Conservation (phyloP, 768 basidiomycete species). For the Leccinum longicurvipes region DNA sequence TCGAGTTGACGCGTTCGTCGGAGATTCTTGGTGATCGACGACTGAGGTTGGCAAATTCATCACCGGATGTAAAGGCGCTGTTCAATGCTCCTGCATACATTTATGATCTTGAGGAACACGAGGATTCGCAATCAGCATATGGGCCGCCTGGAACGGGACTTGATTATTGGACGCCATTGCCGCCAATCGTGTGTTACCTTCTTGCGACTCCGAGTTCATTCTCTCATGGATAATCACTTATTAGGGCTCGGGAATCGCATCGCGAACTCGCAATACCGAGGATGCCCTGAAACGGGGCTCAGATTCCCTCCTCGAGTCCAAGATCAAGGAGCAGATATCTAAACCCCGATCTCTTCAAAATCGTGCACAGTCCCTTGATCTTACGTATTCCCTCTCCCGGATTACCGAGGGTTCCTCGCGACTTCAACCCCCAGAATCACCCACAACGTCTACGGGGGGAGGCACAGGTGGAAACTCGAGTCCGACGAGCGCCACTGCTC, state of each 20-base stretch:
- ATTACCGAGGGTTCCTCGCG: constrained; percentile 67
- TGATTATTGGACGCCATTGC: constrained; percentile 76
- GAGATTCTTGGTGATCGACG: constrained; percentile 69
- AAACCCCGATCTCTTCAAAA: constrained; percentile 83
- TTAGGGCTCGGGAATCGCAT: constrained; percentile 67
- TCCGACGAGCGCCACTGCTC: constrained; percentile 73
- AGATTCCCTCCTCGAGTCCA: constrained; percentile 80
- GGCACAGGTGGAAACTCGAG: constrained; percentile 76
- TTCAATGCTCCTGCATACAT: constrained; percentile 86
- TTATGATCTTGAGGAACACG: constrained; percentile 72
- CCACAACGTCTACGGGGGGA: constrained; percentile 68
- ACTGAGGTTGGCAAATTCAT: constrained; percentile 81
- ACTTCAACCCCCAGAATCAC: constrained; percentile 71
- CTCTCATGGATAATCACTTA: constrained; percentile 15
- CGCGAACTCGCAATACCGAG: constrained; percentile 66
- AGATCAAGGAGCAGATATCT: constrained; percentile 69
- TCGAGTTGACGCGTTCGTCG: constrained; percentile 63
- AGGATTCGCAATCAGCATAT: constrained; percentile 61
- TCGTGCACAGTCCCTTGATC: constrained; percentile 85
- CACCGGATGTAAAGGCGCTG: constrained; percentile 92
- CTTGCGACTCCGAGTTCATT: constrained; percentile 7
- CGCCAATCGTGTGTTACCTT: constrained; percentile 60
- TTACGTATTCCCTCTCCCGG: constrained; percentile 80
- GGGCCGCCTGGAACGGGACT: constrained; percentile 46
- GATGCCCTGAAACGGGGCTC: constrained; percentile 80